Percentiles rank a stretch among this genome's conserved stretches.
Conservation (phyloP, 345 rosid species). For the Eucalyptus tenuipes region DNA sequence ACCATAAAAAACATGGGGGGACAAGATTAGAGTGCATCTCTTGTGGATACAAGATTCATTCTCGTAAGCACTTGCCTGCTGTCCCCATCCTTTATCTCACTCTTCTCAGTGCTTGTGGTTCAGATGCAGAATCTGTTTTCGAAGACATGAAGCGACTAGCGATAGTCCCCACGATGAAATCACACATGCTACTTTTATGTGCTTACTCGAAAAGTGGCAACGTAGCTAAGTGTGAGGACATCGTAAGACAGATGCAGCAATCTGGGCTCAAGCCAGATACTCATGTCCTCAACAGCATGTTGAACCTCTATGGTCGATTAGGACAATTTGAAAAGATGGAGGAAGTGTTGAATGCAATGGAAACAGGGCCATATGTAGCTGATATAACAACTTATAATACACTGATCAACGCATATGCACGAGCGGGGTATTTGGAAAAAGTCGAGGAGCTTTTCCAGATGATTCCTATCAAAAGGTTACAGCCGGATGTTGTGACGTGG, state of each 20-base stretch:
- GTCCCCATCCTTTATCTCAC: background rate
- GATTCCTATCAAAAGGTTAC: conserved; percentile 24
- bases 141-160: conserved; percentile 79
- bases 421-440: conserved; percentile 63
- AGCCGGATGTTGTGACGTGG: conserved; percentile 87
- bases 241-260: conserved; percentile 56
- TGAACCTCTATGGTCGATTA: conserved; percentile 65
- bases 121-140: conserved; percentile 73
- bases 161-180: conserved; percentile 79
- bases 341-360: conserved; percentile 50
- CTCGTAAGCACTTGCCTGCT: background rate
- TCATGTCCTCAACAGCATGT: conserved; percentile 70
- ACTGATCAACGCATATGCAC: conserved; percentile 67
- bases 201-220: conserved; percentile 70
- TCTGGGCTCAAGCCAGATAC: conserved; percentile 76
- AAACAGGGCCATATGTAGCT: conserved; percentile 31
- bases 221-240: conserved; percentile 57
- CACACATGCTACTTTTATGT: conserved; percentile 84
- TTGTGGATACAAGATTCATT: background rate
- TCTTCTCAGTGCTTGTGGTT: background rate
- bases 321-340: conserved; percentile 82
- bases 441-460: conserved; percentile 46
- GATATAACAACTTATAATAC: conserved; percentile 85
- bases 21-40: background rate
- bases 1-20: background rate